phyloP scores from a whole-genome alignment of 257 asterid species.

The Solanum bulbocastanum region DNA sequence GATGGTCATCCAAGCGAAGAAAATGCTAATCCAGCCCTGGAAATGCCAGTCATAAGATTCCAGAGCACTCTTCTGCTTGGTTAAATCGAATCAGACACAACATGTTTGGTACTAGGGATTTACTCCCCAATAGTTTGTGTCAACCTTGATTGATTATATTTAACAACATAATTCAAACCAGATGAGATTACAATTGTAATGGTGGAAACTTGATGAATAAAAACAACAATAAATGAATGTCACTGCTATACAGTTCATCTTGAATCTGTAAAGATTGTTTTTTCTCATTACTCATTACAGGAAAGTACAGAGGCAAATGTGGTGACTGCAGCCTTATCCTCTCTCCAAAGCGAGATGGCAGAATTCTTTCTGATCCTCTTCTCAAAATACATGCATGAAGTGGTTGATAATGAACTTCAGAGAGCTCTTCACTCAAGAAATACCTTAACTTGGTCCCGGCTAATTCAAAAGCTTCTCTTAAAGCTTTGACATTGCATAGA shows the following conservation, averaged over 20 bases:
- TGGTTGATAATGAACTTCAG: neutral
- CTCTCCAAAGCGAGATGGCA: neutral
- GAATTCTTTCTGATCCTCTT: neutral
- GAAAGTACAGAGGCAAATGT: neutral
- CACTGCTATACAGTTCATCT: neutral
- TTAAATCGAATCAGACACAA: neutral
- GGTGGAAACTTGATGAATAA: neutral
- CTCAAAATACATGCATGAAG: neutral
- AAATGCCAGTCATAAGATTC: neutral
- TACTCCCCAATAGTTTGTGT: neutral
- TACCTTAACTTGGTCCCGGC: neutral
- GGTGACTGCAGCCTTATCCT: constrained; percentile 5
- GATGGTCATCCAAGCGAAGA: neutral
- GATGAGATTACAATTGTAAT: neutral
- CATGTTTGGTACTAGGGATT: neutral
- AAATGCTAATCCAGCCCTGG: neutral
- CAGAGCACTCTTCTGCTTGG: neutral
- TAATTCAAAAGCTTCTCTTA: neutral
- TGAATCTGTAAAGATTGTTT: neutral
- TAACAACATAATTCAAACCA: neutral
- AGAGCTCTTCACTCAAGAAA: neutral
- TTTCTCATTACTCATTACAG: neutral
- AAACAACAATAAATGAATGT: neutral
- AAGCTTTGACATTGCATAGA: neutral
- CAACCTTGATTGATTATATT: neutral